These are phyloP conservation scores for Debaryomyces robertsiae DNA, from an alignment of 1,139 yeast species.

Conservation along the genomic window DNA sequence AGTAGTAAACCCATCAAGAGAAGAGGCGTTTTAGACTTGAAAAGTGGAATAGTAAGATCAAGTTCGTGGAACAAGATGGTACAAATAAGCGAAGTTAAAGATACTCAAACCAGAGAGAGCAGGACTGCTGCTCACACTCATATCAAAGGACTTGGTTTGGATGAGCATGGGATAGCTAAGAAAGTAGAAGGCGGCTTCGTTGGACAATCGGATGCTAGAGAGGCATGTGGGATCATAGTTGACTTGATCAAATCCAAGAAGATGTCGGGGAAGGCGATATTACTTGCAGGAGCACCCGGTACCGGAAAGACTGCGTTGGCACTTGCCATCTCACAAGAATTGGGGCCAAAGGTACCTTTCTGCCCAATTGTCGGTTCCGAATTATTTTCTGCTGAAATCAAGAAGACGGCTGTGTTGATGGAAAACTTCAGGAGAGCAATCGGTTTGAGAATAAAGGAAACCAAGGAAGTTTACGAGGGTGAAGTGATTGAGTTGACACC, in stretches of 20 bases:
- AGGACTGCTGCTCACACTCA: conserved; percentile 98
- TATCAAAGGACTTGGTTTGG: conserved; percentile 92
- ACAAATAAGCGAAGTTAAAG: conserved; percentile 81
- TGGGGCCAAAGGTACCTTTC: conserved; percentile 98
- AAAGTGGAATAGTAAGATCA: conserved; percentile 1
- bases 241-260: conserved; percentile 91
- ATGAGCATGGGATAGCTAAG: conserved; percentile 86
- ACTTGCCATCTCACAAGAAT: conserved; percentile 91
- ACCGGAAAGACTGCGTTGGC: conserved; percentile 98
- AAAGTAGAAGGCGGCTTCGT: conserved; percentile 92
- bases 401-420: conserved; percentile 96
- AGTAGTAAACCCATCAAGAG: conserved; percentile 1
- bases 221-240: conserved; percentile 95
- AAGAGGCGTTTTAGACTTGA: background rate
- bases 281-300: conserved; percentile 97
- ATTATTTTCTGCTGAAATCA: conserved; percentile 94
- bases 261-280: conserved; percentile 94
- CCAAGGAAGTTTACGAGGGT: conserved; percentile 98
- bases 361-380: conserved; percentile 98
- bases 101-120: conserved; percentile 56
- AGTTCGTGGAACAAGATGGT: conserved; percentile 52
- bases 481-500: conserved; percentile 96
- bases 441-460: conserved; percentile 93
- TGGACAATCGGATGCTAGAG: conserved; percentile 93
- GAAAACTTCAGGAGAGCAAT: conserved; percentile 96